Percentiles rank a stretch among this genome's conserved stretches.
These are phyloP conservation scores for Magnolia changhungtana DNA, from an alignment of 164 flowering plant species.

Conservation along the genomic window DNA sequence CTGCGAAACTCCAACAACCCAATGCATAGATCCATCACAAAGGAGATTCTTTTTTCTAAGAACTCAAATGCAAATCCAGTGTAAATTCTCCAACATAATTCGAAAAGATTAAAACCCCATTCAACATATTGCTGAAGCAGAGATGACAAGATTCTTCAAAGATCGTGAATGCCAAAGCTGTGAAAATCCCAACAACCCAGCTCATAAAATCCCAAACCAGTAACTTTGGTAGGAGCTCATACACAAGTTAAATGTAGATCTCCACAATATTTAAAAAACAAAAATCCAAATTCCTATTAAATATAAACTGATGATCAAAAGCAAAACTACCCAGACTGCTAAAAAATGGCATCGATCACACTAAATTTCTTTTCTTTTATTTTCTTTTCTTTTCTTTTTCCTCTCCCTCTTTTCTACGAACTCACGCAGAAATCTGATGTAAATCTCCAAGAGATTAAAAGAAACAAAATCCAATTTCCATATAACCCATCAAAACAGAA, in stretches of 20 bases:
- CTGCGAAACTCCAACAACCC: conserved; percentile 28
- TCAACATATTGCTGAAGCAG: neutral
- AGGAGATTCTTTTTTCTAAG: neutral
- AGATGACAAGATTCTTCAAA: neutral
- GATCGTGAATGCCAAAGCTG: too few species aligned
- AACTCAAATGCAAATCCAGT: neutral
- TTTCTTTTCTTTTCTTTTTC: too few species aligned
- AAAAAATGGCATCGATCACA: neutral
- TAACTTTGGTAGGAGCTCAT: neutral
- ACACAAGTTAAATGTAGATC: too few species aligned
- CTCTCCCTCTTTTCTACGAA: neutral
- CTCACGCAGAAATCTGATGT: neutral
- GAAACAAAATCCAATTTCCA: neutral
- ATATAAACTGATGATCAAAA: too few species aligned
- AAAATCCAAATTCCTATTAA: neutral
- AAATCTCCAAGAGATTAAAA: neutral
- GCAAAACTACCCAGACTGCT: too few species aligned
- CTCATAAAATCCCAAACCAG: neutral
- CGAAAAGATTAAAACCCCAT: neutral
- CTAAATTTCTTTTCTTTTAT: neutral
- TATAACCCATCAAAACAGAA: neutral
- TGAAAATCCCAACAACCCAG: neutral
- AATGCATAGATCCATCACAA: neutral
- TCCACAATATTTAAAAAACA: neutral
- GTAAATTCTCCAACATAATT: neutral